Evolutionary conservation across 805 yeast species (phyloP), one percentile per base, ranked within the genome.

Genomic region (Tetrapisispora iriomotensis): DNA sequence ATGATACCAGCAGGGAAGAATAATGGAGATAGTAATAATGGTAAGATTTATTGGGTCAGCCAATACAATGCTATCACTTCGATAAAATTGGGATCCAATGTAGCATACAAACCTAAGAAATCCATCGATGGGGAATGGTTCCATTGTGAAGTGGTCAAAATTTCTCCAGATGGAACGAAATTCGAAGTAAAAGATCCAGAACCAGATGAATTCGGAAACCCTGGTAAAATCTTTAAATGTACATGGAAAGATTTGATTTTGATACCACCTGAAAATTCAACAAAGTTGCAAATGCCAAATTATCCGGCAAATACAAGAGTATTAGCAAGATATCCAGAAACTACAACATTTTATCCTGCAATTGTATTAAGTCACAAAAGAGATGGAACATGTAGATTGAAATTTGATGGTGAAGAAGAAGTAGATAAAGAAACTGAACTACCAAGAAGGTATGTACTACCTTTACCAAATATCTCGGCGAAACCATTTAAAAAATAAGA

Each of bases 141-240:
- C 49, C 95, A 85, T 58, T 92, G 98, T 64, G 86, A 82, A 53
- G 94, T 92, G 13, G 73, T 79, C 21, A 77, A 75, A 48, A 77
- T 90, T 3, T 61, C 77, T n/a, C 75, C 75, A 1, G 95, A 85
- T 47, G 90, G 92, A 1, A 65, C 67, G 1, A 64, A 75, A 42
- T 87, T 80, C 56, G 97, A 92, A 61, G 88, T 92, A n/a, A 76
- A 85, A 50, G 98, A 92, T 59, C 96, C 97, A 0, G 98, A 92
- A 53, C 97, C 98, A 0, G 98, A 92, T 54, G 97, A 90, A 52
- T 73, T 78, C 49, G 84, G 82, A 45, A 85, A 88, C 41, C 82
- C 88, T 4, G 96, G 95, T 2, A 90, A 81, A 50, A 68, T 82
- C 1, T 92, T 80, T 63, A 82, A 79, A 51, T 87, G 95, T 8